Conservation (phyloP, 2,329 filamentous ascomycete genomes). For the Thielaviopsis musarum region DNA sequence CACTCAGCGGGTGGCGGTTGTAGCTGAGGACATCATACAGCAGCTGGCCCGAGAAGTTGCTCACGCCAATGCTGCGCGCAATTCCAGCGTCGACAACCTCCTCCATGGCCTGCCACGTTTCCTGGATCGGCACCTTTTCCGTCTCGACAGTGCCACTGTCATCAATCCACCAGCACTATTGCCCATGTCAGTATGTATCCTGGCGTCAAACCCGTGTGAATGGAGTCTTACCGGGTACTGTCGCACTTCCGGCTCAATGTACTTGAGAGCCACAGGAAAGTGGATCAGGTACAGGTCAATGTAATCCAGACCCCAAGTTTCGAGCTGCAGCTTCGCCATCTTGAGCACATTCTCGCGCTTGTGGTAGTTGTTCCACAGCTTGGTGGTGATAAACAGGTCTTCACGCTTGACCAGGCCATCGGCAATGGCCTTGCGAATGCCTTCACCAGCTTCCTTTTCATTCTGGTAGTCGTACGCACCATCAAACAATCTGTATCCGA, state of each 20-base stretch:
- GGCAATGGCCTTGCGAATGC: slow-evolving; percentile 61
- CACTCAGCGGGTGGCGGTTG: slow-evolving; percentile 55
- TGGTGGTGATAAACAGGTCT: slow-evolving; percentile 83
- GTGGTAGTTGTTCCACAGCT: slow-evolving; percentile 89
- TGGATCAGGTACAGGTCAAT: slow-evolving; percentile 83
- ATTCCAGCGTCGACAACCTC: slow-evolving; percentile 50
- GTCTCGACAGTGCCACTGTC: slow-evolving; percentile 7
- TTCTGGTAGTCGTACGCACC: slow-evolving; percentile 63
- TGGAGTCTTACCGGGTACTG: slow-evolving; percentile 60
- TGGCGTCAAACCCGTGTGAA: slow-evolving; percentile 23
- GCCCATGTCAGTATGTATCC: neutral
- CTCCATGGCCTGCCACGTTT: slow-evolving; percentile 76
- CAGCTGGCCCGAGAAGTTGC: slow-evolving; percentile 66
- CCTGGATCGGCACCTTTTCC: slow-evolving; percentile 51
- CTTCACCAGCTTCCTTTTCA: slow-evolving; percentile 61
- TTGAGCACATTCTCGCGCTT: slow-evolving; percentile 59
- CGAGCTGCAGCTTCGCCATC: slow-evolving; percentile 59
- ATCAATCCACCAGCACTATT: slow-evolving; percentile 10
- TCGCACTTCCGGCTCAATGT: slow-evolving; percentile 60
- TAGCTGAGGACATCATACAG: slow-evolving; percentile 68
- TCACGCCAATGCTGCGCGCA: slow-evolving; percentile 58
- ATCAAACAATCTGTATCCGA: slow-evolving; percentile 43
- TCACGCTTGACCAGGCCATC: slow-evolving; percentile 49
- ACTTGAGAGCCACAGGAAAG: slow-evolving; percentile 76
- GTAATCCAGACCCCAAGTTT: slow-evolving; percentile 74